These are phyloP conservation scores for Insectozyma bohioensis DNA, from an alignment of 1,139 yeast species.

Conservation along the genomic window DNA sequence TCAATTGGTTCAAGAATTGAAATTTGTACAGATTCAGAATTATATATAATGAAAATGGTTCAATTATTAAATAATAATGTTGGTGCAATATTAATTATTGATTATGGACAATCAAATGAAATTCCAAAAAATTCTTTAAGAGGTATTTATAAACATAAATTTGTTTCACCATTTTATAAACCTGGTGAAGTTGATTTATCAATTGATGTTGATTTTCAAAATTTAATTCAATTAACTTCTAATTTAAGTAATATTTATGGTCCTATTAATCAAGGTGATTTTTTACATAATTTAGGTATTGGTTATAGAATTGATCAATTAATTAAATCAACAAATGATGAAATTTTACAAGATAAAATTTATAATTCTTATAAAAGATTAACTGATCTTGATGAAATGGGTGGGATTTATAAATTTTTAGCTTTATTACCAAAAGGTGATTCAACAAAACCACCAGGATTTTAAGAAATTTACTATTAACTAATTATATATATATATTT, in stretches of 20 bases:
- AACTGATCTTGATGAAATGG: constrained; percentile 71
- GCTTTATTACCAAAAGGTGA: constrained; percentile 54
- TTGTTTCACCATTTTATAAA: constrained; percentile 71
- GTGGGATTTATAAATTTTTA: constrained; percentile 71
- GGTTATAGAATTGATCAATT: constrained; percentile 67
- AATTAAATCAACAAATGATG: constrained; percentile 31
- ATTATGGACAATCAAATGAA: constrained; percentile 66
- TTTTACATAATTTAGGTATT: constrained; percentile 75
- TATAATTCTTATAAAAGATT: constrained; percentile 62
- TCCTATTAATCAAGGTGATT: constrained; percentile 77
- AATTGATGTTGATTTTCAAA: constrained; percentile 78
- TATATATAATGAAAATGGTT: constrained; percentile 48
- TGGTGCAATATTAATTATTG: constrained; percentile 75
- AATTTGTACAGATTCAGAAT: constrained; percentile 72
- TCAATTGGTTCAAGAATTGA: constrained; percentile 64
- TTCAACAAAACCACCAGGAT: constrained; percentile 37
- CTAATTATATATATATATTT: background rate
- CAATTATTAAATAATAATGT: constrained; percentile 35
- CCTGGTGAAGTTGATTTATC: constrained; percentile 86
- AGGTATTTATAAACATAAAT: constrained; percentile 70
- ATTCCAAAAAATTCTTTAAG: constrained; percentile 62
- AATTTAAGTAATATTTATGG: constrained; percentile 39
- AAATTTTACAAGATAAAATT: constrained; percentile 44
- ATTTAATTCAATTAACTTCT: constrained; percentile 29
- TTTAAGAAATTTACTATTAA: constrained; percentile 19